These are phyloP conservation scores for Amanita phalloides DNA, from an alignment of 768 basidiomycete species.

Conservation along the genomic window DNA sequence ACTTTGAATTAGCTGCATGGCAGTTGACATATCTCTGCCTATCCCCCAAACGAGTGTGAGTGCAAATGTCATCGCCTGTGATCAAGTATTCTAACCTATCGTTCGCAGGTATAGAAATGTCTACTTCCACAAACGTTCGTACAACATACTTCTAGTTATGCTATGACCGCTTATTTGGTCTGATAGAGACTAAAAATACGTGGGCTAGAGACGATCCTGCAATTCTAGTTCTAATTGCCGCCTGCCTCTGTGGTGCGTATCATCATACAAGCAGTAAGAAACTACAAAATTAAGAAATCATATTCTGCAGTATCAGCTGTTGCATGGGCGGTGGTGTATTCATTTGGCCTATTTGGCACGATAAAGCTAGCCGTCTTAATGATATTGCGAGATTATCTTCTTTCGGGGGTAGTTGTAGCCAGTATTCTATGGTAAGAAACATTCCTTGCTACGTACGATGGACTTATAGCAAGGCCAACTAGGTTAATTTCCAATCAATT, in stretches of 20 bases:
- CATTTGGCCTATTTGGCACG: constrained; percentile 41
- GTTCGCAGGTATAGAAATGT: constrained; percentile 78
- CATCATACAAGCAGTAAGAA: background rate
- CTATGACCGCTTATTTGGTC: background rate
- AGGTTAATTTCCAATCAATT: constrained; percentile 68
- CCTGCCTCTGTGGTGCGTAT: constrained; percentile 59
- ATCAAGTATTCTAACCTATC: constrained; percentile 7
- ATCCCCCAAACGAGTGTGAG: constrained; percentile 83
- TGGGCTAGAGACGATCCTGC: constrained; percentile 98
- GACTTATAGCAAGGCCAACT: constrained; percentile 9
- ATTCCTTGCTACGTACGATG: constrained; percentile 6
- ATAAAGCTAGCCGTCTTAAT: constrained; percentile 66
- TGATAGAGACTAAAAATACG: constrained; percentile 88
- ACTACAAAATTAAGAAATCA: background rate
- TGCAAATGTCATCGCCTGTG: constrained; percentile 9
- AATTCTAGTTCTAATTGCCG: constrained; percentile 77
- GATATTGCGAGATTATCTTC: constrained; percentile 82
- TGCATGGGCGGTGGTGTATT: constrained; percentile 82
- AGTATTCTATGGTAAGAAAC: constrained; percentile 61
- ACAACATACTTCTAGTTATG: background rate
- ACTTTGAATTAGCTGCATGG: constrained; percentile 96
- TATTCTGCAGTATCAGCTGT: constrained; percentile 58
- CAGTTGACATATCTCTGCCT: constrained; percentile 91
- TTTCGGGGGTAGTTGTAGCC: constrained; percentile 64
- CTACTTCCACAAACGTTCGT: constrained; percentile 92